Percentiles rank a stretch among this genome's conserved stretches.
phyloP scores from a whole-genome alignment of 2,329 filamentous ascomycete species.

The Blumeria graminis region DNA sequence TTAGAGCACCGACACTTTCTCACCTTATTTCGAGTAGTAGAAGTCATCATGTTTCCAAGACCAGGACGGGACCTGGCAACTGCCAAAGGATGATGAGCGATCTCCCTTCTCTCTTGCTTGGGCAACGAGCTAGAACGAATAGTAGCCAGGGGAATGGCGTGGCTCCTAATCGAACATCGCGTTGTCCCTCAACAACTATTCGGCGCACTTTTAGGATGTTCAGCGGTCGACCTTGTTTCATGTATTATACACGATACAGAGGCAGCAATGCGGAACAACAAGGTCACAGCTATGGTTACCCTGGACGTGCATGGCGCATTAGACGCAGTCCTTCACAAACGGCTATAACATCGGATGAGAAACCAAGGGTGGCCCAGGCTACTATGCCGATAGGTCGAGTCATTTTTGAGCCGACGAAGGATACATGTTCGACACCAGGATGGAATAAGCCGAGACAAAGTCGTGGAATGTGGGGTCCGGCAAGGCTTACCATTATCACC shows the following conservation, averaged over 20 bases:
- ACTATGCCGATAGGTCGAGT: not conserved
- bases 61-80: not conserved
- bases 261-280: not conserved
- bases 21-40: not conserved
- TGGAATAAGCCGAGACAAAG: not conserved
- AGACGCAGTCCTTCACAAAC: not conserved
- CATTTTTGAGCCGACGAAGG: not conserved
- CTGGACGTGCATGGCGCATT: not conserved
- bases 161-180: not conserved
- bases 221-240: not conserved
- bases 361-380: not conserved
- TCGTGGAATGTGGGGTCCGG: not conserved
- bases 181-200: not conserved
- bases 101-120: not conserved
- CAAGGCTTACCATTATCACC: not conserved
- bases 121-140: not conserved
- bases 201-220: not conserved
- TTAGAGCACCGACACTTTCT: not conserved
- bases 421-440: not conserved
- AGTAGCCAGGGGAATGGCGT: not conserved
- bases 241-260: not conserved
- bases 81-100: not conserved
- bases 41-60: not conserved
- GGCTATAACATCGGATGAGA: not conserved
- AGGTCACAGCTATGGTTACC: not conserved